phyloP scores from a whole-genome alignment of 768 basidiomycete genomes.

The Mycena metata region DNA sequence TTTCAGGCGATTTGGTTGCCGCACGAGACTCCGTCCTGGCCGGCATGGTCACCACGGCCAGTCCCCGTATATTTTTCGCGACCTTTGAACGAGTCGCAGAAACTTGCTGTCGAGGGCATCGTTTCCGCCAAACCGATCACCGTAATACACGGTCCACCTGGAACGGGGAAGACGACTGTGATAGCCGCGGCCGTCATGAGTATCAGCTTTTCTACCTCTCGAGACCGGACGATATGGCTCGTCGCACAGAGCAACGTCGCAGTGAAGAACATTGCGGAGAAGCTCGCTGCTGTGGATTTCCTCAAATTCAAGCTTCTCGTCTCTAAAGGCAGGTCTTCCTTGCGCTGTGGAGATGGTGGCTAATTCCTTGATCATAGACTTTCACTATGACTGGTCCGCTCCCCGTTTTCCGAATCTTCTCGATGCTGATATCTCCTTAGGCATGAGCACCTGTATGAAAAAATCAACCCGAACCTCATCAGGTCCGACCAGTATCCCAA shows the following conservation, averaged over 20 bases:
- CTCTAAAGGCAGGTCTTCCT: conserved; percentile 52
- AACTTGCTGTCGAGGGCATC: conserved; percentile 49
- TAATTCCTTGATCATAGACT: conserved; percentile 49
- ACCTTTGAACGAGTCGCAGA: conserved; percentile 53
- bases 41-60: not conserved
- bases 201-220: conserved; percentile 46
- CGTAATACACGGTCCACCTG: conserved; percentile 68
- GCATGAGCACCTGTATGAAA: conserved; percentile 79
- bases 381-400: conserved; percentile 74
- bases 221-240: conserved; percentile 66
- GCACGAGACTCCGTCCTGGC: conserved; percentile 14
- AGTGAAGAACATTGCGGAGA: conserved; percentile 86
- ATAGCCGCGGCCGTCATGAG: conserved; percentile 64
- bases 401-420: not conserved
- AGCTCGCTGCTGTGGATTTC: conserved; percentile 66
- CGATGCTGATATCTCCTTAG: conserved; percentile 50
- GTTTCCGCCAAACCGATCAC: conserved; percentile 49
- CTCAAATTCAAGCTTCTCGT: conserved; percentile 72
- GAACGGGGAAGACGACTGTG: conserved; percentile 75
- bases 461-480: conserved; percentile 63
- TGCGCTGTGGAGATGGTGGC: not conserved
- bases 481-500: conserved; percentile 52
- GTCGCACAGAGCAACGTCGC: conserved; percentile 84
- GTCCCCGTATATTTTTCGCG: conserved; percentile 41
- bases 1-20: conserved; percentile 53